Evolutionary conservation across 495 filamentous ascomycete species (phyloP).

Genomic region (Penicillium salamii): DNA sequence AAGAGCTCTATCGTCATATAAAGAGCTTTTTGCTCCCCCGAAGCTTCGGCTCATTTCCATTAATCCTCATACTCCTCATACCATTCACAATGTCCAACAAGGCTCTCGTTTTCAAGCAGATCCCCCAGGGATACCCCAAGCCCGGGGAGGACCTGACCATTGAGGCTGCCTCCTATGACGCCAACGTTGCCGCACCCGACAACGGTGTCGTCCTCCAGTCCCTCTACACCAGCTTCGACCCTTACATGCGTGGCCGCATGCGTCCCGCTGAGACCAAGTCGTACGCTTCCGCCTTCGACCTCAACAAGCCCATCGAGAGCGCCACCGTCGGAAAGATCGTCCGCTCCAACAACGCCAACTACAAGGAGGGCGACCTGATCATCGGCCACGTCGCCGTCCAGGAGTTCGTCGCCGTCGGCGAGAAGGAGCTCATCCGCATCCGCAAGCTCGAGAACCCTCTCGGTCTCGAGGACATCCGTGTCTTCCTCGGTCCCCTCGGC

Average conservation of each 20-base stretch:
- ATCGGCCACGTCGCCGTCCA: conserved; percentile 57
- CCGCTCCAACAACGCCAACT: conserved; percentile 59
- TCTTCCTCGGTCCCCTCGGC: conserved; percentile 70
- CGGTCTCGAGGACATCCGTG: conserved; percentile 43
- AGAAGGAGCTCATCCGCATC: conserved; percentile 31
- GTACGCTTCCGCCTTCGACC: conserved; percentile 56
- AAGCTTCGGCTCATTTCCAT: background rate
- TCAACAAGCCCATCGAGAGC: conserved; percentile 59
- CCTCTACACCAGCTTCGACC: conserved; percentile 80
- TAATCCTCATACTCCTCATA: conserved; percentile 1
- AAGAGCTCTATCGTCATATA: conserved; percentile 4
- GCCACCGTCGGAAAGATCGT: conserved; percentile 58
- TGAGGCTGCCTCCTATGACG: conserved; percentile 65
- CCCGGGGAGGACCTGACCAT: conserved; percentile 70
- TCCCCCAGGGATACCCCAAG: conserved; percentile 67
- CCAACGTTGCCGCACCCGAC: conserved; percentile 57
- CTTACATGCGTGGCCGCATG: conserved; percentile 78
- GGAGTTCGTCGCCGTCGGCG: conserved; percentile 49
- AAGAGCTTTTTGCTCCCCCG: background rate
- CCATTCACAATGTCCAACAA: conserved; percentile 59
- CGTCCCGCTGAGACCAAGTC: conserved; percentile 52
- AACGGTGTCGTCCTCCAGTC: conserved; percentile 72
- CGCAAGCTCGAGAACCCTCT: conserved; percentile 43
- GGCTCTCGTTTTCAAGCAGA: conserved; percentile 70
- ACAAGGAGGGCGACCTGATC: conserved; percentile 66